Conservation (phyloP, 139 green algal species). For the Haematococcus lacustris region DNA sequence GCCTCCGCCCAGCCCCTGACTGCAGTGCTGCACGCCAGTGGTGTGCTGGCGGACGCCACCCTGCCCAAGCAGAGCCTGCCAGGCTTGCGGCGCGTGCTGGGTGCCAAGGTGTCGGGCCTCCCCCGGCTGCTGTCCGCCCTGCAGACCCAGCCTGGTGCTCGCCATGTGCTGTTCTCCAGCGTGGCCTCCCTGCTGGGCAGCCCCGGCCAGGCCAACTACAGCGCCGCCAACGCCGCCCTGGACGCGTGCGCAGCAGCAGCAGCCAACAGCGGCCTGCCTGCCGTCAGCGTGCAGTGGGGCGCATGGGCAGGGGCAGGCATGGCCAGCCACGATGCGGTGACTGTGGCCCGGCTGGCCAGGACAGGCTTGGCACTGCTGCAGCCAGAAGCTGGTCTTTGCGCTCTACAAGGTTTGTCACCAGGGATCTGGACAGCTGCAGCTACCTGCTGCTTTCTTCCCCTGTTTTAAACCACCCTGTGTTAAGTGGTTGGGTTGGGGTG, state of each 20-base stretch:
- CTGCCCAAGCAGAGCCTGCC: too few species aligned
- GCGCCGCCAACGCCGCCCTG: conserved; percentile 64
- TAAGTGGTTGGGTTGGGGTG: too few species aligned
- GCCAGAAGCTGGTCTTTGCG: conserved; percentile 46
- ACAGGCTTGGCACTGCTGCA: conserved; percentile 60
- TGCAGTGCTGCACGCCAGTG: too few species aligned
- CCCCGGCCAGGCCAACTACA: conserved; percentile 74
- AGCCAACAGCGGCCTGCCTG: conserved; percentile 29
- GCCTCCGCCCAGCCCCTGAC: too few species aligned
- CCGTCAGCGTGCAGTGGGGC: conserved; percentile 68
- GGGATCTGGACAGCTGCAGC: too few species aligned
- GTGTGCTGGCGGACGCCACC: too few species aligned
- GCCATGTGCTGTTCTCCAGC: conserved; percentile 68
- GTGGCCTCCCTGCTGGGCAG: conserved; percentile 64
- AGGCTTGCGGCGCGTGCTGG: too few species aligned
- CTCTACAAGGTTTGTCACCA: conserved; percentile 25
- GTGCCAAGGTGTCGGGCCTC: too few species aligned
- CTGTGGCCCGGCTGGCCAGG: conserved; percentile 42
- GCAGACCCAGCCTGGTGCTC: not conserved
- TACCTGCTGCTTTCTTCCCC: too few species aligned
- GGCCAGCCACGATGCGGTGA: conserved; percentile 38
- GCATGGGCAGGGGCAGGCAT: conserved; percentile 70
- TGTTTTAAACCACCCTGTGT: too few species aligned
- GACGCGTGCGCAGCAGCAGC: conserved; percentile 30
- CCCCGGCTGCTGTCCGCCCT: conserved; percentile 32